Evolutionary conservation across 106 monocot species (phyloP).

Genomic region (Alisma plantagoaquatica): DNA sequence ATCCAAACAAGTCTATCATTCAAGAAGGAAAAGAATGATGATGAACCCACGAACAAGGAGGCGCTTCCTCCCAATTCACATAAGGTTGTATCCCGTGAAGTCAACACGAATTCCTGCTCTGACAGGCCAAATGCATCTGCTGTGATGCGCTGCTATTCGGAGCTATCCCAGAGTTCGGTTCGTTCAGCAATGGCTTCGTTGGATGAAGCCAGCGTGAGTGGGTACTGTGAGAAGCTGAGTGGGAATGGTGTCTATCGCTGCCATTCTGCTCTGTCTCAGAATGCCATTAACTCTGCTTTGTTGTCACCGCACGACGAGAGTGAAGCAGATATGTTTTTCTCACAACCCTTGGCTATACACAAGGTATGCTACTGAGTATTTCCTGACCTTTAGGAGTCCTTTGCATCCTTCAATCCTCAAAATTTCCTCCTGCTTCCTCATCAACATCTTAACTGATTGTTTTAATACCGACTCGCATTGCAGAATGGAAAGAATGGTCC

Average conservation of each 20-base stretch:
- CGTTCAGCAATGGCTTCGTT: constrained; percentile 39
- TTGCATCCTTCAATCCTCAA: too few relatives aligned
- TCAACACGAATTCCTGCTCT: background rate
- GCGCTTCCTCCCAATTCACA: constrained; percentile 16
- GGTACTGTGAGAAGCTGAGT: constrained; percentile 13
- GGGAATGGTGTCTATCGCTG: constrained; percentile 35
- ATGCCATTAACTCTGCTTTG: constrained; percentile 46
- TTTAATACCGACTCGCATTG: background rate
- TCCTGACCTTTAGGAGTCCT: too few relatives aligned
- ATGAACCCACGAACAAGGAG: too few relatives aligned
- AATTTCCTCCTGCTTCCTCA: too few relatives aligned
- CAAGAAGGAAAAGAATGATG: too few relatives aligned
- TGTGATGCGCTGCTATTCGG: constrained; percentile 49
- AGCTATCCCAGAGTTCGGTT: constrained; percentile 44
- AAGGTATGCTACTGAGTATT: too few relatives aligned
- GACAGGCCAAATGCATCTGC: constrained; percentile 18
- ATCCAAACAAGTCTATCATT: too few relatives aligned
- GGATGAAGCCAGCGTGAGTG: constrained; percentile 9
- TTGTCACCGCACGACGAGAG: constrained; percentile 60
- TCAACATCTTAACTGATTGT: too few relatives aligned
- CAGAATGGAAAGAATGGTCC: constrained; percentile 42
- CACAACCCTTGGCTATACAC: constrained; percentile 59
- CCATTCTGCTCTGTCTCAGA: constrained; percentile 66
- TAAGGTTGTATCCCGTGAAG: constrained; percentile 13
- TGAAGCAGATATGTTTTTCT: constrained; percentile 31